phyloP scores from a whole-genome alignment of 805 yeast genomes.

The Wickerhamiella australiensis region DNA sequence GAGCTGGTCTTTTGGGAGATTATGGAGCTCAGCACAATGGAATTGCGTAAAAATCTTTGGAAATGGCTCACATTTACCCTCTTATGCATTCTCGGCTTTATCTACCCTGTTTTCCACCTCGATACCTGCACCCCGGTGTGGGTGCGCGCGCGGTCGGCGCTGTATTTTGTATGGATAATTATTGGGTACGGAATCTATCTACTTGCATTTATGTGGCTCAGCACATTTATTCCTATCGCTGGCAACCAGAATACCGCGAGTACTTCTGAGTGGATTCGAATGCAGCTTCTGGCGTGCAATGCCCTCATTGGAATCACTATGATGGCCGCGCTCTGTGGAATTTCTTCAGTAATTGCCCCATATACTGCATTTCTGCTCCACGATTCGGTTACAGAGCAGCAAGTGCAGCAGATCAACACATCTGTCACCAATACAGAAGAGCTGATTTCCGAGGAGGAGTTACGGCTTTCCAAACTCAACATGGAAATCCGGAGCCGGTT shows the following conservation, averaged over 20 bases:
- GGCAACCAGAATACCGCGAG: conserved; percentile 11
- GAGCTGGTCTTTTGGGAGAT: conserved; percentile 33
- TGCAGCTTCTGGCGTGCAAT: conserved; percentile 26
- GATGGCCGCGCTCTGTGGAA: conserved; percentile 33
- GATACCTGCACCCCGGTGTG: conserved; percentile 12
- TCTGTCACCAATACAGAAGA: conserved; percentile 26
- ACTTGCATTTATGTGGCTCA: conserved; percentile 23
- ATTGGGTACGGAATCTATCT: conserved; percentile 23
- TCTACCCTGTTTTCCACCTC: conserved; percentile 19
- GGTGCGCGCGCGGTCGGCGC: conserved; percentile 16
- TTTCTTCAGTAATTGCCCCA: conserved; percentile 34
- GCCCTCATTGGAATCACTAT: conserved; percentile 33
- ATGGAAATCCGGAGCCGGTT: conserved; percentile 19
- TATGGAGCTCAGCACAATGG: conserved; percentile 17
- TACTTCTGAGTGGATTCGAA: conserved; percentile 19
- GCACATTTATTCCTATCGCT: conserved; percentile 26
- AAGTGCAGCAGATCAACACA: conserved; percentile 24
- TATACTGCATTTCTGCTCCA: conserved; percentile 27
- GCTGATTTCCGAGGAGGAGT: conserved; percentile 23
- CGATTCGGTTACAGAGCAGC: conserved; percentile 24
- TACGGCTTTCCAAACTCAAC: conserved; percentile 21
- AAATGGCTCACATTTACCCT: conserved; percentile 20
- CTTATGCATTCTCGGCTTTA: conserved; percentile 17
- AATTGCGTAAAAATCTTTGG: conserved; percentile 19
- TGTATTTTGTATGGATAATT: conserved; percentile 19